Base-by-base conservation (phyloP, 1,284 basidiomycete genomes). In the Hypsizygus ulmarius region DNA sequence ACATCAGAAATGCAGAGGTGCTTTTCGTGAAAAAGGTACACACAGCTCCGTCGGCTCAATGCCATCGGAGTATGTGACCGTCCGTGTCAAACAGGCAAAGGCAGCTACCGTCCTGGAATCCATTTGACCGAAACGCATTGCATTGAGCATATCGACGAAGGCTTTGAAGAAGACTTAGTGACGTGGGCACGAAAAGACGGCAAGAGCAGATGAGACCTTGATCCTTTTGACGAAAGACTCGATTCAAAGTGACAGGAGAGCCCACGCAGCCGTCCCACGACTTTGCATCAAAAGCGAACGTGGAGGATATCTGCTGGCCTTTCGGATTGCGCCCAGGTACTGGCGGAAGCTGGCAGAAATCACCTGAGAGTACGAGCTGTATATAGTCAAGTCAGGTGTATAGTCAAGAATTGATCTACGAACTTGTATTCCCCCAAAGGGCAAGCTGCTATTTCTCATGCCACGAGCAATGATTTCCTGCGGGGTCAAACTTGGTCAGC, bases 261-360 rank as follows among this genome's bases (percentile, higher is more conserved):
- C 78, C 77, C 39, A 89, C 70, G 43, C 78, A 74, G 46, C 67
- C 53, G 14, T 64, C 60, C 95, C 95, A 98, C 38, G 74, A 72
- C 39, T 77, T 64, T 0, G 93, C 90, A 59, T 97, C 90, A 63
- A 98, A 97, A 0, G 88, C 87, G 59, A 93, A 96, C 27, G 67
- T 75, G 35, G 77, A 64, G 2, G 68, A 63, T 2, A 64, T 63
- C 39, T 72, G 68, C 54, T 68, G 72, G 25, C 59, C 60, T n/a
- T 62, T 55, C 14, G 47, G 43, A 35, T 59, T 53, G 39, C 59
- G 61, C n/a, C 59, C 60, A n/a, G 78, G 75, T 5, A 97, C 93
- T 0, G 95, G 95, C 1, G 95, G 95, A 1, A 97, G 78, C 68
- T 97, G 94, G 68, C 89, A 94, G 67, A 96, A 95, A 65, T 97